Conservation (phyloP, 1,284 basidiomycete species). For the Ganoderma sinense region DNA sequence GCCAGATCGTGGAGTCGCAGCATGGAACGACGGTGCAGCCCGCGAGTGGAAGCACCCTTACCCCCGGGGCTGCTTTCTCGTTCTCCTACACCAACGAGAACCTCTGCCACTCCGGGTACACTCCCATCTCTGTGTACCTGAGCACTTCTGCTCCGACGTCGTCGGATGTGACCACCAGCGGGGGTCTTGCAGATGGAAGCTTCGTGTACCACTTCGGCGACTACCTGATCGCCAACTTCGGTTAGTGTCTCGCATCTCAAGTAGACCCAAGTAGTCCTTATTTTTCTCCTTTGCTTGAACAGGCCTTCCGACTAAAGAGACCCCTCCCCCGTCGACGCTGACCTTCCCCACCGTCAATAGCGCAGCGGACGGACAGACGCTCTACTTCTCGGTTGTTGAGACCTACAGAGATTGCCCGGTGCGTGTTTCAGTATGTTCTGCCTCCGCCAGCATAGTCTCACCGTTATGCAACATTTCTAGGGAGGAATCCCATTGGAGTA, state of each 20-base stretch:
- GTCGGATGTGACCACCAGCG: conserved; percentile 22
- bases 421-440: neutral
- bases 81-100: conserved; percentile 30
- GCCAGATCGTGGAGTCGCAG: conserved; percentile 24
- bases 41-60: conserved; percentile 23
- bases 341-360: conserved; percentile 10
- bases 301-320: conserved; percentile 18
- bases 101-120: conserved; percentile 34
- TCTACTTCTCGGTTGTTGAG: conserved; percentile 29
- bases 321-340: conserved; percentile 23
- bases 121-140: conserved; percentile 32
- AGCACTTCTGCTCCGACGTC: conserved; percentile 23
- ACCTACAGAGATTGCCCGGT: conserved; percentile 28
- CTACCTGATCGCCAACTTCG: conserved; percentile 34
- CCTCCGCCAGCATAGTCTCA: neutral
- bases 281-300: neutral
- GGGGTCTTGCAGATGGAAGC: conserved; percentile 27
- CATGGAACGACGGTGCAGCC: conserved; percentile 30
- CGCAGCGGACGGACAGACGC: conserved; percentile 11
- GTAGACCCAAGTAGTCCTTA: neutral
- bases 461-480: conserved; percentile 4
- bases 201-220: conserved; percentile 33
- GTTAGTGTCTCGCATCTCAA: conserved; percentile 9
- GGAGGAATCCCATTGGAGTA: conserved; percentile 25
- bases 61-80: conserved; percentile 25